Evolutionary conservation across 805 yeast genomes (phyloP).

Genomic region (Lipomyces starkeyi): DNA sequence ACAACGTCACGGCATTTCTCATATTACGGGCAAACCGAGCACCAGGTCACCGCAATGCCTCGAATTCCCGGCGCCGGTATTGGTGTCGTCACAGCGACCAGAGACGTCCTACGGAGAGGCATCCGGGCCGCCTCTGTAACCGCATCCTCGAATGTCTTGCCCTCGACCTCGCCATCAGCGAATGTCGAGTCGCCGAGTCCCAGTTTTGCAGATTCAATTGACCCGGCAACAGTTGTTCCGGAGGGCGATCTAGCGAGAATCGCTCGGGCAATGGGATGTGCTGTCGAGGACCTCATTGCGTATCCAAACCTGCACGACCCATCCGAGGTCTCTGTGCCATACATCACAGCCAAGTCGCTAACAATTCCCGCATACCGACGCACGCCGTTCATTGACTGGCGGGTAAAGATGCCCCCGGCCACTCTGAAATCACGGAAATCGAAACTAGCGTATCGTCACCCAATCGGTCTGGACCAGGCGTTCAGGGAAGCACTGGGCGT

Average conservation of each 20-base stretch:
- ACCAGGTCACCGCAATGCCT: conserved; percentile 11
- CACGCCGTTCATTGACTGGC: conserved; percentile 28
- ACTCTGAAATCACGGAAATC: conserved; percentile 21
- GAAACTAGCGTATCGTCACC: conserved; percentile 59
- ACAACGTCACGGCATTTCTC: neutral
- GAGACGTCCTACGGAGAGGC: neutral
- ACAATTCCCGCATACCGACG: conserved; percentile 26
- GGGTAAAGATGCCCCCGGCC: conserved; percentile 15
- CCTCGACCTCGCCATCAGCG: conserved; percentile 11
- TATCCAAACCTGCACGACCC: conserved; percentile 18
- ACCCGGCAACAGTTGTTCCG: conserved; percentile 5
- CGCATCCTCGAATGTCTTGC: neutral
- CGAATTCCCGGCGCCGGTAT: conserved; percentile 2
- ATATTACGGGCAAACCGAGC: neutral
- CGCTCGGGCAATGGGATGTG: conserved; percentile 34
- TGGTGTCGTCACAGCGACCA: neutral
- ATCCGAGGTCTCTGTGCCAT: neutral
- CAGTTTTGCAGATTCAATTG: conserved; percentile 11
- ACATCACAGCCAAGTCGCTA: conserved; percentile 24
- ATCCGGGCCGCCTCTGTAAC: neutral
- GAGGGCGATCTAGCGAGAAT: neutral
- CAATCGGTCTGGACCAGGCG: conserved; percentile 66
- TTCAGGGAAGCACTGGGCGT: conserved; percentile 67
- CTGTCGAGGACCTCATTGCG: conserved; percentile 25
- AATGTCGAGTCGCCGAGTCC: conserved; percentile 3